Evolutionary conservation across 139 green algal species (phyloP).

Genomic region (Tetradesmus obliquus): DNA sequence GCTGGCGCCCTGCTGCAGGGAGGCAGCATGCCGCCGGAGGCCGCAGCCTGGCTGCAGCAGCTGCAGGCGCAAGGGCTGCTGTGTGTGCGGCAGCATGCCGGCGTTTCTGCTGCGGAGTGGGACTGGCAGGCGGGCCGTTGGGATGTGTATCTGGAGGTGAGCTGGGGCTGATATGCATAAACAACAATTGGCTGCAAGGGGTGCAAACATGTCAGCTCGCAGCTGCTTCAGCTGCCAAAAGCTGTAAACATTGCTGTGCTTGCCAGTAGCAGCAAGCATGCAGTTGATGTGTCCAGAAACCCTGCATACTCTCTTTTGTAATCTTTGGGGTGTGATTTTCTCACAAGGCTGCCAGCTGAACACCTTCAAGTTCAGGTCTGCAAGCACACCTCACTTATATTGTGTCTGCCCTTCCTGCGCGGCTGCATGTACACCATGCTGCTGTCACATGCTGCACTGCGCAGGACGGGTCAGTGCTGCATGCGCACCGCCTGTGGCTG

Average conservation of each 20-base stretch:
- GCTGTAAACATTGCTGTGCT: too few relatives aligned
- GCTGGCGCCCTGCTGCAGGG: not conserved
- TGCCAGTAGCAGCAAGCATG: too few relatives aligned
- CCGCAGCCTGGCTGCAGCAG: not conserved
- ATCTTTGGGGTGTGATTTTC: not conserved
- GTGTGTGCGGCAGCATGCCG: slow-evolving; percentile 3
- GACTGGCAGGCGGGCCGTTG: not conserved
- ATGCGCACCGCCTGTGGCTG: slow-evolving; percentile 30
- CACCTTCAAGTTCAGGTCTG: too few relatives aligned
- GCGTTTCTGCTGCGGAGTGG: slow-evolving; percentile 18
- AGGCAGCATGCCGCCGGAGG: slow-evolving; percentile 34
- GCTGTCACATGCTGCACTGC: too few relatives aligned
- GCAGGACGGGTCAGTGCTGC: slow-evolving; percentile 15
- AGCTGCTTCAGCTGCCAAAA: too few relatives aligned
- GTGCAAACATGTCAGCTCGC: too few relatives aligned
- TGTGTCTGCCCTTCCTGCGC: too few relatives aligned
- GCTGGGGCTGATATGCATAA: not conserved
- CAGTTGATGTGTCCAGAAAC: too few relatives aligned
- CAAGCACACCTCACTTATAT: too few relatives aligned
- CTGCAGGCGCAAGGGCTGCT: not conserved
- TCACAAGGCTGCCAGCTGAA: not conserved
- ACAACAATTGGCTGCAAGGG: too few relatives aligned
- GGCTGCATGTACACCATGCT: too few relatives aligned
- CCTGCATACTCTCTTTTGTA: too few relatives aligned
- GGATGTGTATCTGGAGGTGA: not conserved